Evolutionary conservation across 1,139 yeast genomes (phyloP).

Genomic region (Debaryomyces psychrophilus): DNA sequence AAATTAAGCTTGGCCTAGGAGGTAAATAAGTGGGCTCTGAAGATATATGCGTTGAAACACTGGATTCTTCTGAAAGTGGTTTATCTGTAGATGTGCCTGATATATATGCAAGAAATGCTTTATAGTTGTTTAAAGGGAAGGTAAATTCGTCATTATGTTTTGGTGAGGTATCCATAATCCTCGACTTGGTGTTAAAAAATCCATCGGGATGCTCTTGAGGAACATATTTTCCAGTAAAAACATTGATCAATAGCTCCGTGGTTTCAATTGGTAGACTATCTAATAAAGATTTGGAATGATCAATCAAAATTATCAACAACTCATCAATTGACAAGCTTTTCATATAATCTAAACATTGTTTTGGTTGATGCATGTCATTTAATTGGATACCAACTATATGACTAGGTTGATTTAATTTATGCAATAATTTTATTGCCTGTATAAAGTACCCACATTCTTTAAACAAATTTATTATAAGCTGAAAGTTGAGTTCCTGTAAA

Average conservation of each 20-base stretch:
- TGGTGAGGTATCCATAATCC: conserved; percentile 12
- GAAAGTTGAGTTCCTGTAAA: conserved; percentile 61
- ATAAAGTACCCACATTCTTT: conserved; percentile 73
- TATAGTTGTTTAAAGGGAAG: conserved; percentile 61
- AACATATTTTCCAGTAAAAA: conserved; percentile 82
- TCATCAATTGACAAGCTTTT: conserved; percentile 78
- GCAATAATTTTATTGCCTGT: conserved; percentile 73
- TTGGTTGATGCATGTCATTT: conserved; percentile 65
- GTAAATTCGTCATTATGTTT: conserved; percentile 14
- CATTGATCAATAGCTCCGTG: conserved; percentile 77
- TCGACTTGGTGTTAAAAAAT: conserved; percentile 11
- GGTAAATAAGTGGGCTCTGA: conserved; percentile 78
- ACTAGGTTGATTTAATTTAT: conserved; percentile 71
- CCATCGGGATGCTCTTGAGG: conserved; percentile 36
- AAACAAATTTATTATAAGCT: conserved; percentile 70
- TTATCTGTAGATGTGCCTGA: conserved; percentile 27
- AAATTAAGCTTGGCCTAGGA: conserved; percentile 86
- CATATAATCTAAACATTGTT: conserved; percentile 66
- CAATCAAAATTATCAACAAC: conserved; percentile 67
- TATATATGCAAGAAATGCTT: conserved; percentile 70
- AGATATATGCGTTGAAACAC: conserved; percentile 7
- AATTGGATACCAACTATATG: conserved; percentile 78
- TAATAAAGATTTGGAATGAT: conserved; percentile 66
- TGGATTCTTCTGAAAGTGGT: conserved; percentile 18
- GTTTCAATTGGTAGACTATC: conserved; percentile 78